Percentiles rank a stretch among this genome's conserved stretches.
These are phyloP conservation scores for Jackrogersella minutella DNA, from an alignment of 495 filamentous ascomycete species.

Conservation along the genomic window DNA sequence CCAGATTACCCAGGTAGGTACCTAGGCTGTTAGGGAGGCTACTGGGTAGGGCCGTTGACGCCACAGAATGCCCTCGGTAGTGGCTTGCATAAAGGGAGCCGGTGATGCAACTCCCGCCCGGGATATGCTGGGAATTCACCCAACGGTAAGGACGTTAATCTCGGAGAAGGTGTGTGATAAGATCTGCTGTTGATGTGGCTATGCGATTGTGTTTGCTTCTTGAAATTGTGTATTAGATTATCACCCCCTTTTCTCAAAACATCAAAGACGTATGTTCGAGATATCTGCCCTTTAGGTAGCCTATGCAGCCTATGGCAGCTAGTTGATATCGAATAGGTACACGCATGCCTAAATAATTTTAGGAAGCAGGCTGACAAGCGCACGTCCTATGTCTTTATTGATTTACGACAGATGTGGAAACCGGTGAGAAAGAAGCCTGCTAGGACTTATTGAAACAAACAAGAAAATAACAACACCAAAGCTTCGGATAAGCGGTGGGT, in stretches of 20 bases:
- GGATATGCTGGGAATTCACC: not conserved
- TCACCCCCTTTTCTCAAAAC: constrained; percentile 1
- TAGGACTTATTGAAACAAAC: not conserved
- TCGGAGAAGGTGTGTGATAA: not conserved
- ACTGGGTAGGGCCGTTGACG: constrained; percentile 3
- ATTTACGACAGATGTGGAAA: not conserved
- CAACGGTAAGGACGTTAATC: constrained; percentile 1
- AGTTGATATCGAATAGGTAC: not conserved
- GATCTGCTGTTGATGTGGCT: not conserved
- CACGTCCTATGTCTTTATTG: not conserved
- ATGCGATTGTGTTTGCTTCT: constrained; percentile 14
- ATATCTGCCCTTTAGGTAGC: not conserved
- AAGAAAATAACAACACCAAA: constrained; percentile 8
- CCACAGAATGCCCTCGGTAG: constrained; percentile 13
- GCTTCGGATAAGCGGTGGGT: constrained; percentile 13
- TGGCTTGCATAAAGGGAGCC: constrained; percentile 17
- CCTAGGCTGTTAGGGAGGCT: too few species aligned
- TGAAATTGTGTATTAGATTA: constrained; percentile 1
- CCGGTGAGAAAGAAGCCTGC: not conserved
- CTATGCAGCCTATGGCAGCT: not conserved
- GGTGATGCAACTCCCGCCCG: not conserved
- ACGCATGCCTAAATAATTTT: not conserved
- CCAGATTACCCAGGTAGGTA: too few species aligned
- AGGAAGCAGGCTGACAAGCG: not conserved
- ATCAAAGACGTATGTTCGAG: not conserved